phyloP scores from a whole-genome alignment of 2,329 filamentous ascomycete genomes.

The Talaromyces atroroseus region DNA sequence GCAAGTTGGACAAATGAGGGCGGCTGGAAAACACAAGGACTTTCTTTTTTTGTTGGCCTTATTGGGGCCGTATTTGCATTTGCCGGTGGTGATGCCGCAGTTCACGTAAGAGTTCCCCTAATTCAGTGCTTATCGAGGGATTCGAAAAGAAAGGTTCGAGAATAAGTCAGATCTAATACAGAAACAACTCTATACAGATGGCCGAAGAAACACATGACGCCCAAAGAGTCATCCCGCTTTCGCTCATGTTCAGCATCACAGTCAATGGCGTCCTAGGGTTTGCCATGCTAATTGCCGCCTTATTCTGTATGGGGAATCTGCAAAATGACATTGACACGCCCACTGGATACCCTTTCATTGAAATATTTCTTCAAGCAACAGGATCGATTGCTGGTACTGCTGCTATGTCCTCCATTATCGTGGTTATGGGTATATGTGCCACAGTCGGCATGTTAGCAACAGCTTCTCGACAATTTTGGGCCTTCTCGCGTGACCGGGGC shows the following conservation, averaged over 20 bases:
- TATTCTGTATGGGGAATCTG: slow-evolving; percentile 33
- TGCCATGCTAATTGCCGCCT: slow-evolving; percentile 29
- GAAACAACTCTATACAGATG: slow-evolving; percentile 21
- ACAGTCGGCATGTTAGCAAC: slow-evolving; percentile 30
- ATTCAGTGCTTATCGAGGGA: neutral
- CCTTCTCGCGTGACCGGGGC: slow-evolving; percentile 34
- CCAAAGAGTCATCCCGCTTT: slow-evolving; percentile 29
- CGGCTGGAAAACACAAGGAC: slow-evolving; percentile 17
- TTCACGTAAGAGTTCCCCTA: slow-evolving; percentile 19
- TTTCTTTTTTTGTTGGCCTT: slow-evolving; percentile 24
- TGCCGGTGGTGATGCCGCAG: slow-evolving; percentile 21
- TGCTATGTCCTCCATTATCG: slow-evolving; percentile 26
- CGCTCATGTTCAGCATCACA: slow-evolving; percentile 30
- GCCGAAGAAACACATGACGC: slow-evolving; percentile 38
- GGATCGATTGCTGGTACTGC: slow-evolving; percentile 30
- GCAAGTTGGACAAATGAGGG: slow-evolving; percentile 20
- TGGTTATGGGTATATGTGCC: slow-evolving; percentile 27
- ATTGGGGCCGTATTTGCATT: slow-evolving; percentile 20
- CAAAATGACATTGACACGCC: slow-evolving; percentile 25
- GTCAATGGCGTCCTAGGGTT: slow-evolving; percentile 34
- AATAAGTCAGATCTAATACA: slow-evolving; percentile 6
- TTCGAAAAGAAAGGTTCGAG: no score
- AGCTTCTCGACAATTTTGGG: slow-evolving; percentile 26
- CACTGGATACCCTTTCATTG: slow-evolving; percentile 35
- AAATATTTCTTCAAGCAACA: slow-evolving; percentile 43